Evolutionary conservation across 805 yeast species (phyloP), one percentile per base, ranked within the genome.

Genomic region (Wickerhamiella allomyrinae): DNA sequence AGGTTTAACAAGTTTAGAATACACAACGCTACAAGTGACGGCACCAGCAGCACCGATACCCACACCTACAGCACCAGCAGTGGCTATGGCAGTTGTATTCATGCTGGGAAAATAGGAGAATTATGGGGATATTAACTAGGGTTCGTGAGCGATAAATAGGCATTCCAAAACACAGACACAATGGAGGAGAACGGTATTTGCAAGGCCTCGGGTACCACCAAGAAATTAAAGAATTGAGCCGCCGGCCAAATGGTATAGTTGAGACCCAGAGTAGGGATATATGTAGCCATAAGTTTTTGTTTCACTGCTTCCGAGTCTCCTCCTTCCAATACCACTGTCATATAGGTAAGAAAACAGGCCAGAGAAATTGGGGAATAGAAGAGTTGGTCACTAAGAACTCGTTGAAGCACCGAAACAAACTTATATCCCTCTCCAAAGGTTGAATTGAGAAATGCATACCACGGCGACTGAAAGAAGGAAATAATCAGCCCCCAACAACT

Each of bases 171-270:
- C 15, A 89, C 93, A 22, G 94, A 89, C 5, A 91, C 67, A 62
- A 82, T 66, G 7, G 91, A 79, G 42, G 93, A 78, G 58, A 91
- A 89, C 0, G 96, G 95, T 5, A 89, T 94, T 60, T 89, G 97
- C 50, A 76, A n/a, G 35, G 76, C 76, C 7, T 76, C 71, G 0
- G 96, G 96, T 2, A 85, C 71, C 7, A 82, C 53, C 37, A 76
- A 69, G 55, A 89, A 84, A 61, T 89, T 91, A 47, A 78, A 48
- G 42, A 76, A 54, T 61, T 91, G 97, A 48, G 91, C 81, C 0
- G 74, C 60, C 0, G 97, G 97, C 98, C 97, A 91, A 10, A 89
- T 79, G 40, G 68, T 55, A 87, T 94, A 85, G 58, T 86, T 87
- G 14, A 81, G 68, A 25, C 66, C 57, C 34, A 87, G 60, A 0